A percentile compares a stretch with the other conserved stretches of the same genome.
These are phyloP conservation scores for Cucumis cinereus DNA, from an alignment of 306 rosid species.

Conservation along the genomic window DNA sequence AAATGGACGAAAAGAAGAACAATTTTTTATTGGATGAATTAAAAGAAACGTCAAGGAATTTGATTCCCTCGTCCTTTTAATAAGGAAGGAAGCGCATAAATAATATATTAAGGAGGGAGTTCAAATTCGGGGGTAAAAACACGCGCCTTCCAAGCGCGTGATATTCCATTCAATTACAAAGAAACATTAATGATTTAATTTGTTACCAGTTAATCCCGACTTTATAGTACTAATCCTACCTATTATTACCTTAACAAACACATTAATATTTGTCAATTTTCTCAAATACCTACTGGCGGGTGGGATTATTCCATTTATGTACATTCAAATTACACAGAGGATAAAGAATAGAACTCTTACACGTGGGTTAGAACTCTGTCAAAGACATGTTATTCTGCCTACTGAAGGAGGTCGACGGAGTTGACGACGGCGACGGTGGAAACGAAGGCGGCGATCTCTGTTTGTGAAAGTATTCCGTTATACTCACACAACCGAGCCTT, in stretches of 20 bases:
- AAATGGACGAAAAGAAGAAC: not conserved
- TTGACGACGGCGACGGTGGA: conserved; percentile 43
- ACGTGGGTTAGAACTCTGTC: conserved; percentile 35
- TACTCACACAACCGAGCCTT: conserved; percentile 8
- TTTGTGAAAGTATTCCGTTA: conserved; percentile 39
- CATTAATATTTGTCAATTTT: not conserved
- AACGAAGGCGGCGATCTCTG: conserved; percentile 41
- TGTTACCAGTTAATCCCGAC: not conserved
- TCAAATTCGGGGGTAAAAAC: not conserved
- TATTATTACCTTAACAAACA: not conserved
- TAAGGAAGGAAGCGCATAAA: not conserved
- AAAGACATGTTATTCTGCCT: conserved; percentile 6
- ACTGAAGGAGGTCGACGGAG: conserved; percentile 18
- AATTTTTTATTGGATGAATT: not conserved
- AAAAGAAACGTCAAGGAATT: not conserved
- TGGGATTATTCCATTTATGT: not conserved
- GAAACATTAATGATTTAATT: not conserved
- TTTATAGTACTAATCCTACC: not conserved
- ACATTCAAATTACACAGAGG: not conserved
- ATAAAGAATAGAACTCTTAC: conserved; percentile 12
- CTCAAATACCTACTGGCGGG: not conserved
- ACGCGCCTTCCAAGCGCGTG: not conserved
- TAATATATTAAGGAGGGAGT: not conserved
- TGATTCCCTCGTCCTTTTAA: not conserved
- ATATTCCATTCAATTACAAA: not conserved